These are phyloP conservation scores for Termitomyces heimii DNA, from an alignment of 768 basidiomycete species.

Conservation along the genomic window DNA sequence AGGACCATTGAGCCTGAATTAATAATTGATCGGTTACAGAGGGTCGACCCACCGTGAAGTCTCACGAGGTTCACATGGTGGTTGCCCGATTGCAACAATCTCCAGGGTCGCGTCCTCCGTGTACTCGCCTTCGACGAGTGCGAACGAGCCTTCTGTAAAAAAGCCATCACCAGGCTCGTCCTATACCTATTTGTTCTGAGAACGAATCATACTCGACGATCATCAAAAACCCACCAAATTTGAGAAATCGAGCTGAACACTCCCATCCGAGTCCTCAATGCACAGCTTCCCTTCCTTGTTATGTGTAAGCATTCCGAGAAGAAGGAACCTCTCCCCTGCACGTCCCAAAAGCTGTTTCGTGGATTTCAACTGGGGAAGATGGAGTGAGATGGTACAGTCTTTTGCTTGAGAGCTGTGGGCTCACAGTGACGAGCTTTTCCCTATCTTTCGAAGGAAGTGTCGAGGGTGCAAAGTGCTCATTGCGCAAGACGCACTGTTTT, in stretches of 20 bases:
- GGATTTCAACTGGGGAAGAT: slow-evolving; percentile 70
- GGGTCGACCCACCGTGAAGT: slow-evolving; percentile 62
- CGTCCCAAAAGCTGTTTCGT: slow-evolving; percentile 95
- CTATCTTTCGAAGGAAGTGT: slow-evolving; percentile 87
- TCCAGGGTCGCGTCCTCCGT: slow-evolving; percentile 85
- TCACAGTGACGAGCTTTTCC: slow-evolving; percentile 81
- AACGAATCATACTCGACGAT: slow-evolving; percentile 8
- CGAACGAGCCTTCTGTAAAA: slow-evolving; percentile 95
- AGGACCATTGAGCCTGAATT: slow-evolving; percentile 8
- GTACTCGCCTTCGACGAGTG: slow-evolving; percentile 94
- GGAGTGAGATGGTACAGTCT: background rate
- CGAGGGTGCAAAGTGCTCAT: slow-evolving; percentile 97
- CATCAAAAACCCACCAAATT: slow-evolving; percentile 54
- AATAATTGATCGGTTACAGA: background rate
- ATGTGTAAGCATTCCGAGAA: slow-evolving; percentile 89
- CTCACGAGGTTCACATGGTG: slow-evolving; percentile 88
- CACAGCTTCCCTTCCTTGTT: slow-evolving; percentile 88
- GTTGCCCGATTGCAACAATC: slow-evolving; percentile 94
- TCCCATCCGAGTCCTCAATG: slow-evolving; percentile 91
- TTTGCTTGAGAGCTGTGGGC: slow-evolving; percentile 12
- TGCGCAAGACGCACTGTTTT: slow-evolving; percentile 87
- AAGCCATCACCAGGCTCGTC: slow-evolving; percentile 92
- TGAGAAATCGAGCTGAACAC: slow-evolving; percentile 83
- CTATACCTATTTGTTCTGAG: slow-evolving; percentile 25
- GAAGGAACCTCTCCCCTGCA: slow-evolving; percentile 82